These are phyloP conservation scores for Globisporangium recalcitrans DNA, from an alignment of 352 stramenopile species.

Conservation along the genomic window DNA sequence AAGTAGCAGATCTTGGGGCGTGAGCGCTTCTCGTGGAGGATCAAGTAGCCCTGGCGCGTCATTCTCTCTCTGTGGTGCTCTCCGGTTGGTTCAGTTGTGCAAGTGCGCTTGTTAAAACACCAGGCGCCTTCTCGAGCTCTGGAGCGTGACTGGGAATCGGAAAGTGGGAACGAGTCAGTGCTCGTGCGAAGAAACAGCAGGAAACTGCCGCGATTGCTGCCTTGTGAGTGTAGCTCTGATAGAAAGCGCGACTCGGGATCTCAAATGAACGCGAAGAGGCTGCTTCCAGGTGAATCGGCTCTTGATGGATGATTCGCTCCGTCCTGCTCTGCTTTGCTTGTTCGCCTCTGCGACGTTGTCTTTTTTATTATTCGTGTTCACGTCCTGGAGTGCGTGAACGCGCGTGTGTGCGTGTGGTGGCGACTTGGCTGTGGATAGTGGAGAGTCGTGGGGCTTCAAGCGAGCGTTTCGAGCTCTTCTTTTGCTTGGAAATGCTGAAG, in stretches of 20 bases:
- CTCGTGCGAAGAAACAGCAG: background rate
- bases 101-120: background rate
- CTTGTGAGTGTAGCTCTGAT: background rate
- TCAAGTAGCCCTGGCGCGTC: slow-evolving; percentile 74
- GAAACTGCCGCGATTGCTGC: background rate
- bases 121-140: background rate
- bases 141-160: background rate
- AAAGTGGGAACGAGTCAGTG: background rate
- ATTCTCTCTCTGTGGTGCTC: slow-evolving; percentile 19
- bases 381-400: background rate
- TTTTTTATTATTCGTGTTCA: background rate
- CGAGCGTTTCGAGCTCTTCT: background rate
- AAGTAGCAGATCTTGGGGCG: slow-evolving; percentile 58
- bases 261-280: slow-evolving; percentile 2
- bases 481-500: background rate
- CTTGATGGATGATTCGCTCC: background rate
- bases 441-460: background rate
- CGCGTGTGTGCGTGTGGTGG: background rate
- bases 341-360: background rate
- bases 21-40: slow-evolving; percentile 63
- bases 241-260: background rate
- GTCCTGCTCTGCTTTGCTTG: background rate
- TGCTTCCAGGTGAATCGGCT: background rate
- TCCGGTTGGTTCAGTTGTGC: background rate
- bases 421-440: background rate